Evolutionary conservation across 164 flowering plant genomes (phyloP), one percentile per base, ranked within the genome.

Genomic region (Berberis vulgaris): DNA sequence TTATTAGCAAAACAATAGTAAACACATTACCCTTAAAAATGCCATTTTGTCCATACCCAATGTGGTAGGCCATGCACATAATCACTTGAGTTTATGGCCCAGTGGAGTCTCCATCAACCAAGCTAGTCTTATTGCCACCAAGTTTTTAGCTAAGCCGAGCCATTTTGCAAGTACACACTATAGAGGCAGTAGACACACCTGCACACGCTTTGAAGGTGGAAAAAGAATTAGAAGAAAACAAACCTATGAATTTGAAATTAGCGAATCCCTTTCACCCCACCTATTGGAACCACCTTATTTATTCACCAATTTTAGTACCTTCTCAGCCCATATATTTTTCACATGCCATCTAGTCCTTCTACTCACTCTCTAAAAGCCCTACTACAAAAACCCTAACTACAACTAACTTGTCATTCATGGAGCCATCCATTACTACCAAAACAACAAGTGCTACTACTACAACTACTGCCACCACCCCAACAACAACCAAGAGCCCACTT

Each of bases 281-380:
- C 64, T 65, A 64, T 72, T 67, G 60, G 58, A 45, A 41, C 49
- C 60, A 59, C 46, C 44, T 67, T 63, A 67, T 60, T 64, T 72
- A 72, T 68, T 64, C 26, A 46, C 40, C 47, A 40, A 56, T 3
- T 43, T 46, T 56, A 57, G 44, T 57, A 41, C 43, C 60, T 40
- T 57, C 43, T 40, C 42, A 45, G 9, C 43, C 53, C 61, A 64
- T 64, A 47, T 53, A 41, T 57, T 41, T 45, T 55, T 49, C 62
- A 53, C 61, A 61, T 45, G 62, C 61, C 65, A 65, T 12, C 57
- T 7, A 39, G 39, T 42, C 42, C 26, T 45, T 49, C 60, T 26
- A 26, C 26, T 26, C 26, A 26, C n/a, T 41, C 49, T 38, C 26
- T 26, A 26, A 26, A 26, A 26, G 26, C 26, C 26, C 26, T 26